Evolutionary conservation across 2,329 filamentous ascomycete genomes (phyloP), one percentile per base, ranked within the genome.

Genomic region (Colletotrichum camelliae): DNA sequence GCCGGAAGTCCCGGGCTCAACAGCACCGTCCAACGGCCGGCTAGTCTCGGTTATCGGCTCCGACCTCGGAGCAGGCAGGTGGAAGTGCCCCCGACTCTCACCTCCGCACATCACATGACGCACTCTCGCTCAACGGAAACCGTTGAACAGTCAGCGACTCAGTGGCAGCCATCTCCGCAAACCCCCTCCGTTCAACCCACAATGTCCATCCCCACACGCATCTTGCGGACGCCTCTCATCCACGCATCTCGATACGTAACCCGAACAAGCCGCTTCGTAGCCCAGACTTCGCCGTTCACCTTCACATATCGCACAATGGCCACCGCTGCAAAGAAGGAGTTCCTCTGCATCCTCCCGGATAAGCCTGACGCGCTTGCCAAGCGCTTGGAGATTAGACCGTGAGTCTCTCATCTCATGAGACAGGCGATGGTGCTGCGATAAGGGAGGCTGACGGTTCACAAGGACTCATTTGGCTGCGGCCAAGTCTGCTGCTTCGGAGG

Each of bases 401-500:
- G 70, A 69, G 73, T 67, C 0, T n/a, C 1, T 24, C 15, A 7
- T 16, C 43, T 13, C 29, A n/a, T 33, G 8, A 8, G 7, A 12
- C 4, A 16, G 9, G 2, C 1, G 4, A 10, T 62, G 12, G 10
- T 62, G 31, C 3, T 15, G 10, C 4, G n/a, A 18, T 16, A n/a
- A 16, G 43, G 18, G 24, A 7, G 3, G 3, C 39, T 15, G 24
- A 48, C 31, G 52, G 6, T 18, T 48, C 13, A 3, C 13, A 27
- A 75, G 73, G 15, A 55, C 64, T 12, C 73, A 75, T 60, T 24
- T 75, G n/a, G 73, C 70, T 27, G 58, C 67, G 39, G 57, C 77
- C 52, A 76, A 80, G 61, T 76, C 77, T 2, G 64, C 78, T 31
- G 77, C 78, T 37, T 74, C 76, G n/a, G 76, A 72, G 6, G 76